A percentile compares a stretch with the other conserved stretches of the same genome.
Evolutionary conservation across 441 rosid species (phyloP).

Genomic region (Pelargonium australe): DNA sequence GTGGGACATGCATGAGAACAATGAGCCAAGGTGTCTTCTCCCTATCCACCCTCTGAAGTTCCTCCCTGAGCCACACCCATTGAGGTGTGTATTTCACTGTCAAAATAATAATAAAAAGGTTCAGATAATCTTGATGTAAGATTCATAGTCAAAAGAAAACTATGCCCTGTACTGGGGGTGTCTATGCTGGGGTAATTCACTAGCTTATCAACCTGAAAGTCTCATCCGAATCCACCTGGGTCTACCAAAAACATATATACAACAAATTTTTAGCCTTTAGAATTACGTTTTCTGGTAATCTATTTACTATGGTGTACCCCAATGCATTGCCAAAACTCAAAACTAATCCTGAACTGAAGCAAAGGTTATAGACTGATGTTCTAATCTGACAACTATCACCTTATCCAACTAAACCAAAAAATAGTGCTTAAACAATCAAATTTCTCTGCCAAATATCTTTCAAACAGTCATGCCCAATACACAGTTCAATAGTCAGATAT

Average conservation of each 20-base stretch:
- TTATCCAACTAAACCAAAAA: too few relatives aligned
- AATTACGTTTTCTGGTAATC: neutral
- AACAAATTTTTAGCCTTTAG: neutral
- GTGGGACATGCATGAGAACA: constrained; percentile 61
- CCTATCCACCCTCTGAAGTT: constrained; percentile 53
- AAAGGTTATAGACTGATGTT: neutral
- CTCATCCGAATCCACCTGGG: too few relatives aligned
- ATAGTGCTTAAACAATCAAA: too few relatives aligned
- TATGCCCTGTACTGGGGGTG: neutral
- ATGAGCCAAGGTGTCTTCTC: constrained; percentile 76
- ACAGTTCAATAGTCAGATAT: neutral
- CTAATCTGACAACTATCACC: too few relatives aligned
- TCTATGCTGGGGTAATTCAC: too few relatives aligned
- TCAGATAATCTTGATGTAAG: constrained; percentile 12
- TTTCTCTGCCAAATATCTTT: neutral
- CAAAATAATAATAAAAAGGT: constrained; percentile 8
- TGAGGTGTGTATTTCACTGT: constrained; percentile 69
- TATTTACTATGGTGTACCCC: neutral
- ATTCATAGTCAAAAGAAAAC: constrained; percentile 10
- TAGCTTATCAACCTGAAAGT: too few relatives aligned
- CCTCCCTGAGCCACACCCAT: constrained; percentile 49
- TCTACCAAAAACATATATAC: neutral
- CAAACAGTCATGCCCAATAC: neutral
- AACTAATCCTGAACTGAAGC: neutral
- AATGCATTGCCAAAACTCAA: neutral